Conservation (phyloP, 306 rosid genomes). For the Trifolium repens region DNA sequence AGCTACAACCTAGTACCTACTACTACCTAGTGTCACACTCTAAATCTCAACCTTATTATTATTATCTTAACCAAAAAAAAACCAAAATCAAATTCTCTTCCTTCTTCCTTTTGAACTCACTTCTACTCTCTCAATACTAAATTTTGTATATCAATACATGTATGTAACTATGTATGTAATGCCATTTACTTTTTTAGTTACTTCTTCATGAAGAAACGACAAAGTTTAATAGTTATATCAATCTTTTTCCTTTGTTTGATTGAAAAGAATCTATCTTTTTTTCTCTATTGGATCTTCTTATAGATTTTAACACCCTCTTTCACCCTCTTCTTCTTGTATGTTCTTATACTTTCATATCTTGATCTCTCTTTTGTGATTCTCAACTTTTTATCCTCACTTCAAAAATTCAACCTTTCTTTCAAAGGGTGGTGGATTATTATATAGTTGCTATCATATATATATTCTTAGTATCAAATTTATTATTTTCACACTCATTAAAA, state of each 20-base stretch:
- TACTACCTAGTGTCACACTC: constrained; percentile 22
- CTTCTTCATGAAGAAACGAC: constrained; percentile 70
- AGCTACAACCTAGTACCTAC: constrained; percentile 31
- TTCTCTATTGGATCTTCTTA: constrained; percentile 44
- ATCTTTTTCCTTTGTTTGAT: constrained; percentile 43
- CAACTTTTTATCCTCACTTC: constrained; percentile 31
- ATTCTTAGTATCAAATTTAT: constrained; percentile 30
- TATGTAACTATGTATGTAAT: constrained; percentile 23
- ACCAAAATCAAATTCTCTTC: not conserved
- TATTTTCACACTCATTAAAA: constrained; percentile 27
- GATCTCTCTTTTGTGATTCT: constrained; percentile 22
- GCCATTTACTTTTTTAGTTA: constrained; percentile 49
- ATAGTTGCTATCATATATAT: constrained; percentile 9
- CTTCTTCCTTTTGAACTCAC: constrained; percentile 1
- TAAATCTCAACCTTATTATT: constrained; percentile 23
- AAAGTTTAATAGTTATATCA: constrained; percentile 47
- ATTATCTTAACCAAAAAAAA: not conserved
- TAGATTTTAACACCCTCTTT: constrained; percentile 42
- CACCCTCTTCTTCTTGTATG: constrained; percentile 34
- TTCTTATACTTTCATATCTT: constrained; percentile 29
- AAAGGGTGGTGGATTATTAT: not conserved
- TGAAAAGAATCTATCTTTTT: constrained; percentile 42
- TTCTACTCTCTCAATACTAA: constrained; percentile 25
- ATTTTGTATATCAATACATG: constrained; percentile 22
- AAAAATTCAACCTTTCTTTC: not conserved